Conservation (phyloP, 352 stramenopile species). For the Globisporangium perplexum region DNA sequence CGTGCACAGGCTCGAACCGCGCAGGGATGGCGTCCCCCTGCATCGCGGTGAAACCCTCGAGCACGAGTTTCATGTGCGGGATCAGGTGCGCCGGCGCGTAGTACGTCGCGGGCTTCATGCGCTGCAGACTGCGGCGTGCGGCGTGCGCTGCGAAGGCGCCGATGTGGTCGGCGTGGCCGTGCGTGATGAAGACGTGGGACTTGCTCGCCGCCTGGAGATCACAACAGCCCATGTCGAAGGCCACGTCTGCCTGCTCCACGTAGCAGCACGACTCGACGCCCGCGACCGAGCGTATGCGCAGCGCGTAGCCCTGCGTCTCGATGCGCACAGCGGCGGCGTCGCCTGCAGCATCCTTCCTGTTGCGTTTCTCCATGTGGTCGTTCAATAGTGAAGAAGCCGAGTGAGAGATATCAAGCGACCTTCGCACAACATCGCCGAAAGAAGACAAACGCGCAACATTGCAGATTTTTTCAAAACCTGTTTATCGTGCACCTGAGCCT, state of each 20-base stretch:
- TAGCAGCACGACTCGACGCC: conserved; percentile 77
- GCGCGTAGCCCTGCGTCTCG: conserved; percentile 33
- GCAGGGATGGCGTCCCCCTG: conserved; percentile 53
- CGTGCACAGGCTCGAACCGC: conserved; percentile 38
- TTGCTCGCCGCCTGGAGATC: conserved; percentile 42
- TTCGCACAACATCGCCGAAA: not conserved
- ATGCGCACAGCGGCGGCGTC: conserved; percentile 13
- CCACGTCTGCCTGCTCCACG: conserved; percentile 62
- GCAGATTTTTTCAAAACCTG: too few species aligned
- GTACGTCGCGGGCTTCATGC: conserved; percentile 58
- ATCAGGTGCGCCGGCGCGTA: conserved; percentile 57
- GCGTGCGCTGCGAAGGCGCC: conserved; percentile 54
- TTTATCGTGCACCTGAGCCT: too few species aligned
- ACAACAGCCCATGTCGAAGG: conserved; percentile 71
- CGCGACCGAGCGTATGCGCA: conserved; percentile 59
- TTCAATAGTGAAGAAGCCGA: not conserved
- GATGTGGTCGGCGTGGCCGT: conserved; percentile 85
- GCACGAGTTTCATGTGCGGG: conserved; percentile 41
- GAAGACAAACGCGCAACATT: too few species aligned
- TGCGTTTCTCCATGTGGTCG: not conserved
- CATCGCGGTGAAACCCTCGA: conserved; percentile 51
- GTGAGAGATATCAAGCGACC: not conserved
- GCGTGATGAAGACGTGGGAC: conserved; percentile 82
- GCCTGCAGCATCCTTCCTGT: not conserved
- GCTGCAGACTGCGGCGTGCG: conserved; percentile 41